Percentiles rank a stretch among this genome's conserved stretches.
These are phyloP conservation scores for Phytophthora pisi DNA, from an alignment of 352 stramenopile genomes.

Conservation along the genomic window DNA sequence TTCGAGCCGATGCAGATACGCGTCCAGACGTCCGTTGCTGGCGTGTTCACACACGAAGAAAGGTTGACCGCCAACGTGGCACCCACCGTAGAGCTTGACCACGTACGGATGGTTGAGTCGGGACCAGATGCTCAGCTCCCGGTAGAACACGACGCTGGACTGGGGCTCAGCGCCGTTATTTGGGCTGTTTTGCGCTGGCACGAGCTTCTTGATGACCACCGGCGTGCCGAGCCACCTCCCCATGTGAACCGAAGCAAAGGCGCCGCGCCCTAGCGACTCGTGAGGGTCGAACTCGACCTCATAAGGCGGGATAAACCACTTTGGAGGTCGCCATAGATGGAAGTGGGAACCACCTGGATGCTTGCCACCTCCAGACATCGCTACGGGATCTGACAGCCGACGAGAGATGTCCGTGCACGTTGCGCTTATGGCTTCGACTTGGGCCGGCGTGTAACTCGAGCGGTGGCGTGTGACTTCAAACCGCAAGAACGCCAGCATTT, in stretches of 20 bases:
- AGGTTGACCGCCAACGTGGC: conserved; percentile 37
- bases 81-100: conserved; percentile 42
- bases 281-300: conserved; percentile 38
- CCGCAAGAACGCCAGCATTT: conserved; percentile 34
- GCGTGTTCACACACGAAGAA: conserved; percentile 46
- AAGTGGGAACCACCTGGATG: background rate
- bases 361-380: background rate
- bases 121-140: conserved; percentile 41
- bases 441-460: conserved; percentile 28
- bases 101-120: conserved; percentile 40
- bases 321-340: conserved; percentile 28
- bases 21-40: conserved; percentile 29
- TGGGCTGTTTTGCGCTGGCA: conserved; percentile 6
- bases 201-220: conserved; percentile 44
- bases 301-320: conserved; percentile 45
- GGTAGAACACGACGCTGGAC: conserved; percentile 34
- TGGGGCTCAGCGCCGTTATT: conserved; percentile 1
- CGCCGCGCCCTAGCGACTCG: conserved; percentile 31
- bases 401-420: conserved; percentile 27
- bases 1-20: conserved; percentile 31
- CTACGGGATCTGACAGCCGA: conserved; percentile 14
- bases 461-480: conserved; percentile 36
- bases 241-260: conserved; percentile 41
- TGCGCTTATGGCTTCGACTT: conserved; percentile 28
- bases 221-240: conserved; percentile 39